Evolutionary conservation across 2,329 filamentous ascomycete species (phyloP), one percentile per base, ranked within the genome.

Genomic region (Diaporthe citrichinensis): DNA sequence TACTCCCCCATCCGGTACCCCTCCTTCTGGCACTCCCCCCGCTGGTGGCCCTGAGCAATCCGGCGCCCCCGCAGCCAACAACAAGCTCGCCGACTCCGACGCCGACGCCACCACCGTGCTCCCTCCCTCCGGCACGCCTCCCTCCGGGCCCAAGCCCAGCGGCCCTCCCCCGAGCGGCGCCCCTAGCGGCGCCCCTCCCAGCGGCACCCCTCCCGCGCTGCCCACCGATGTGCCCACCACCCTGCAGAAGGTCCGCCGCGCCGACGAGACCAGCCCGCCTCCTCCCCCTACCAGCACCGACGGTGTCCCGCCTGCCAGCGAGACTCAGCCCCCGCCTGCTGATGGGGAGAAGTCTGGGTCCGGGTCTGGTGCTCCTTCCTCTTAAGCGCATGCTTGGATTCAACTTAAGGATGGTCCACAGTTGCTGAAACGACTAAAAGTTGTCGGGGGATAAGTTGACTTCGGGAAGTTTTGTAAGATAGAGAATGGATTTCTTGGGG

Each of bases 241-340:
- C 39, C 55, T 72, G 55, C 39, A 44, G 55, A 72, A 59, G 69
- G 28, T 72, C 39, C 53, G 55, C 39, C 53, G 55, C 31, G 69
- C 28, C 25, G 69, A 59, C 61, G 61, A 67, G 61, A 51, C 61
- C 61, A 49, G 4, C 61, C 44, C 44, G 3, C 44, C 61, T 9
- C 61, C 61, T 51, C 61, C 61, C 6, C 44, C 44, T 23, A 49
- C 61, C 14, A 67, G 61, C 44, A 67, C 61, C 41, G 61, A 67
- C 9, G 25, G 17, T 8, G 25, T 14, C 15, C 61, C 41, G 2
- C 61, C 44, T 12, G 25, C 61, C 28, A 51, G 23, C 25, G 28
- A 67, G 61, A 67, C 44, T 0, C 61, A 51, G 61, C 44, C 44
- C 17, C 41, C 41, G 15, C 3, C 41, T 23, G 20, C 61, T 25